Percentiles rank a stretch among this genome's conserved stretches.
Conservation (phyloP, 768 basidiomycete species). For the Tricholoma terreum region DNA sequence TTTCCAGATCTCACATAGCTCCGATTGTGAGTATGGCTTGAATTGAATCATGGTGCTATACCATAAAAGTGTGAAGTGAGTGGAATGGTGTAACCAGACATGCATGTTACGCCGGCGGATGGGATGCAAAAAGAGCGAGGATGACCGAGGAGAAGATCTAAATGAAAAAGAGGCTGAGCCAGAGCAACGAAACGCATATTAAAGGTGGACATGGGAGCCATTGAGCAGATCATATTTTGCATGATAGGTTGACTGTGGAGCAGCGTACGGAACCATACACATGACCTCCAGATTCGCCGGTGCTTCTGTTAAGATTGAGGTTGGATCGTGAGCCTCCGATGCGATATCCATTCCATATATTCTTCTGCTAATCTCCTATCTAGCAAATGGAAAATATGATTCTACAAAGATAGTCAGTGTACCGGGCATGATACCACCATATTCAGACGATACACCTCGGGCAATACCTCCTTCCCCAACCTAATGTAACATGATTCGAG, state of each 20-base stretch:
- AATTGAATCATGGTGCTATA: too few relatives aligned
- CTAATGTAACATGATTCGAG: slow-evolving; percentile 81
- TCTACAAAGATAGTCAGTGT: slow-evolving; percentile 21
- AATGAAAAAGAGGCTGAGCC: too few relatives aligned
- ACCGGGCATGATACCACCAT: slow-evolving; percentile 79
- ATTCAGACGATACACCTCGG: slow-evolving; percentile 76
- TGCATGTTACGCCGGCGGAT: too few relatives aligned
- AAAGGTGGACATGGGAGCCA: neutral
- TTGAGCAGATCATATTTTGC: slow-evolving; percentile 21
- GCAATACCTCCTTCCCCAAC: slow-evolving; percentile 87
- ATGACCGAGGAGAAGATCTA: too few relatives aligned
- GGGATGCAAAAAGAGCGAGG: too few relatives aligned
- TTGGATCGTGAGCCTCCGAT: slow-evolving; percentile 57
- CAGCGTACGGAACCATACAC: slow-evolving; percentile 23
- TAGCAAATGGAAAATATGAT: neutral
- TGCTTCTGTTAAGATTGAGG: slow-evolving; percentile 30
- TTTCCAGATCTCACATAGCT: too few relatives aligned
- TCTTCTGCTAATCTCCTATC: slow-evolving; percentile 69
- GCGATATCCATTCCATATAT: slow-evolving; percentile 66
- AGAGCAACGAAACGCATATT: neutral
- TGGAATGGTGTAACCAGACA: too few relatives aligned
- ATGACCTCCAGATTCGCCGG: slow-evolving; percentile 16
- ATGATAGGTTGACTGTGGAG: slow-evolving; percentile 11
- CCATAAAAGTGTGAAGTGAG: too few relatives aligned
- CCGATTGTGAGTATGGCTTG: too few relatives aligned